phyloP scores from a whole-genome alignment of 192 early-diverging fungal species.

The Chytriomyces sp. region DNA sequence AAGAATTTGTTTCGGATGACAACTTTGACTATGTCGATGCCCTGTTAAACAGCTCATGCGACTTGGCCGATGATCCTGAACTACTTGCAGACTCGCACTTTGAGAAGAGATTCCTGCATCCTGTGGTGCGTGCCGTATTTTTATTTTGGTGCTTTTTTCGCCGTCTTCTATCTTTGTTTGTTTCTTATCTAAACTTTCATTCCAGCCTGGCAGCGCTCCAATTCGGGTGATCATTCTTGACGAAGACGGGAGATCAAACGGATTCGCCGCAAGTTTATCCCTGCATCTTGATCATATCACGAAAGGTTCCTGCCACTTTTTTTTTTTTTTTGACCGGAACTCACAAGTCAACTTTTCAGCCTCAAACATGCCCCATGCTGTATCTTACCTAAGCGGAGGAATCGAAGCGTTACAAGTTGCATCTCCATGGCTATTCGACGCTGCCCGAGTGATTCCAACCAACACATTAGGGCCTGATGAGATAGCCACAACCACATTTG shows the following conservation, averaged over 20 bases:
- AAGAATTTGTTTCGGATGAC: not conserved
- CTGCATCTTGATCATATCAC: not conserved
- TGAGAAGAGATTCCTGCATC: constrained; percentile 1
- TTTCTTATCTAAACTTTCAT: not conserved
- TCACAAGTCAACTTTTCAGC: not conserved
- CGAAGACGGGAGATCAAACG: constrained; percentile 2
- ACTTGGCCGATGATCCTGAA: not conserved
- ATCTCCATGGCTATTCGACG: constrained; percentile 13
- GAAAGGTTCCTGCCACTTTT: constrained; percentile 1
- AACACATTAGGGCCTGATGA: not conserved
- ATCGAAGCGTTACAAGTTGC: not conserved
- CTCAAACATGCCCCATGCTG: constrained; percentile 6
- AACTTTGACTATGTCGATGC: constrained; percentile 3
- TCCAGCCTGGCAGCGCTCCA: constrained; percentile 14
- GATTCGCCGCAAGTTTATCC: constrained; percentile 27
- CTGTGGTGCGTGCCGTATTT: constrained; percentile 2
- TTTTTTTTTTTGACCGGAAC: not conserved
- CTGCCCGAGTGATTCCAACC: not conserved
- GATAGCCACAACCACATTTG: not conserved
- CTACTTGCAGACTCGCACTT: constrained; percentile 9
- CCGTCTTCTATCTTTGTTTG: not conserved
- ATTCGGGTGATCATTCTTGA: constrained; percentile 26
- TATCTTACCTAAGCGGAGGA: constrained; percentile 15
- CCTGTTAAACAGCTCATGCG: not conserved
- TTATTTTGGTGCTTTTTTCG: not conserved